A percentile compares a stretch with the other conserved stretches of the same genome.
These are phyloP conservation scores for Stephania yunnanensis DNA, from an alignment of 164 flowering plant species.

Conservation along the genomic window DNA sequence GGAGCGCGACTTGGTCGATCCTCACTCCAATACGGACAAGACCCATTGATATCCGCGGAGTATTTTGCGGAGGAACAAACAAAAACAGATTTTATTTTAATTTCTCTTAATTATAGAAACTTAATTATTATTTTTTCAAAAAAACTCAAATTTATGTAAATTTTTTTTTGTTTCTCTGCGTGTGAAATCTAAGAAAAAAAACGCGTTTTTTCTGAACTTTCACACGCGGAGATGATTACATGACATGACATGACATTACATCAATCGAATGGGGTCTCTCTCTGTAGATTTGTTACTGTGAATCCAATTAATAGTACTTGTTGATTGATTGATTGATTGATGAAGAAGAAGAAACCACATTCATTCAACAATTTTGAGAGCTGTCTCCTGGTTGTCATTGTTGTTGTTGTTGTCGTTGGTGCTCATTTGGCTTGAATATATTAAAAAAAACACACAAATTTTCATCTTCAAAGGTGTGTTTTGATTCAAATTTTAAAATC, in stretches of 20 bases:
- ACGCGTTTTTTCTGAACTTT: neutral
- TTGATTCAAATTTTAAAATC: no score
- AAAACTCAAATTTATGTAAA: neutral
- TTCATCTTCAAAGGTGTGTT: no score
- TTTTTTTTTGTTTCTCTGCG: neutral
- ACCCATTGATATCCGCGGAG: constrained; percentile 6
- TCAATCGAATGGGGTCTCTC: neutral
- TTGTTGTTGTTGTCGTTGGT: no score
- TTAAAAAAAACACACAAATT: no score
- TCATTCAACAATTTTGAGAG: no score
- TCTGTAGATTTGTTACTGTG: neutral
- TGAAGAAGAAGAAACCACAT: neutral
- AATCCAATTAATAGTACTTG: neutral
- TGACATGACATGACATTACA: neutral
- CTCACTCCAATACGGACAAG: neutral
- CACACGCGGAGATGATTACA: neutral
- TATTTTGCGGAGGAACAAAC: neutral
- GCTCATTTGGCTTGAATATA: no score
- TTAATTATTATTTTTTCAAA: neutral
- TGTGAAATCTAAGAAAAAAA: neutral
- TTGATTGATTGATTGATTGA: neutral
- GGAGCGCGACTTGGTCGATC: constrained; percentile 5
- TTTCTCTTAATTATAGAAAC: no score
- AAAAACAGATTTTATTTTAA: neutral
- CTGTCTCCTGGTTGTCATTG: no score